Conservation (phyloP, 139 green algal species). For the Micractinium conductrix region DNA sequence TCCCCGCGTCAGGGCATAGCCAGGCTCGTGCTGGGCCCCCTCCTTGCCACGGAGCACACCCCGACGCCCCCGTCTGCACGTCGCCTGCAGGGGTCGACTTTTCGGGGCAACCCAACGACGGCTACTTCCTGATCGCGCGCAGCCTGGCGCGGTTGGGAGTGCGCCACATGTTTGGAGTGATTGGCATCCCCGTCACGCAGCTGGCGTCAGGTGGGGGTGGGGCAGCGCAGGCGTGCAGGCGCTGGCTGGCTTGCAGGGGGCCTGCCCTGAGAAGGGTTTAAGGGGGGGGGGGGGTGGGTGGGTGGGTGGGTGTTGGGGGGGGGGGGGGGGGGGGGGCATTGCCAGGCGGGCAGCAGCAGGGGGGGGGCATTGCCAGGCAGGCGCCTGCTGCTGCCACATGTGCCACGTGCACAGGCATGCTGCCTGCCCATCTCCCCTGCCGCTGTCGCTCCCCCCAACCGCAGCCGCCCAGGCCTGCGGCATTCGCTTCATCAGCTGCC, state of each 20-base stretch:
- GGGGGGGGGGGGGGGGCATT: too few species aligned
- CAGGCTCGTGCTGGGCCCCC: too few species aligned
- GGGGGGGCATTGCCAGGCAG: too few species aligned
- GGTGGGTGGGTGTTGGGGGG: neutral
- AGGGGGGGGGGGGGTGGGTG: neutral
- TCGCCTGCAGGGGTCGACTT: neutral
- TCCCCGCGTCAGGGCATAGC: too few species aligned
- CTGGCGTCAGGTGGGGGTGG: slow-evolving; percentile 73
- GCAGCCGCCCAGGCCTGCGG: slow-evolving; percentile 50
- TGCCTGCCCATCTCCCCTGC: neutral
- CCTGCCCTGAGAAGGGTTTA: neutral
- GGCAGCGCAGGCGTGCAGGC: neutral
- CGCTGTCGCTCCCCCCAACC: neutral
- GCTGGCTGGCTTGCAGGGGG: neutral
- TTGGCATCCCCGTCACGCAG: slow-evolving; percentile 87
- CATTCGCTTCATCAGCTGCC: slow-evolving; percentile 82
- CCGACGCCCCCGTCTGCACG: too few species aligned
- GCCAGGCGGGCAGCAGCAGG: too few species aligned
- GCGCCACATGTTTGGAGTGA: slow-evolving; percentile 78
- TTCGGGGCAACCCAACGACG: slow-evolving; percentile 38
- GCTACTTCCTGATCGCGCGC: slow-evolving; percentile 57
- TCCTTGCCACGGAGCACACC: too few species aligned
- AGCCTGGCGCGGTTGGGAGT: slow-evolving; percentile 68
- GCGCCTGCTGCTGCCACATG: slow-evolving; percentile 80
- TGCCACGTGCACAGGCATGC: slow-evolving; percentile 39